phyloP scores from a whole-genome alignment of 2,329 filamentous ascomycete genomes.

The Chaetomium strumarium region DNA sequence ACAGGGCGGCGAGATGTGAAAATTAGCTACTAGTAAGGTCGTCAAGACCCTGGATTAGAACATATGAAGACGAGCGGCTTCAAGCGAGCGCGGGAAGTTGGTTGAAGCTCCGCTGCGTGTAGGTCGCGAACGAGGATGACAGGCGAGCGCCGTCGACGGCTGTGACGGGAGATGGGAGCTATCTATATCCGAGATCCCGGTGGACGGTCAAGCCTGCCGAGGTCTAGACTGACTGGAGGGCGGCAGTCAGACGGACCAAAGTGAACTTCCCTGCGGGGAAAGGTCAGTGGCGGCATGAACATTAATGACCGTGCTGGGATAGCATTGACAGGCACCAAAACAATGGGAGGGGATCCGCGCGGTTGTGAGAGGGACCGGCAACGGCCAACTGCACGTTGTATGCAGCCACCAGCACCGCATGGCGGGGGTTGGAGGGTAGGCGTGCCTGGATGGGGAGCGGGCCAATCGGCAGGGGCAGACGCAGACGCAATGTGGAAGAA shows the following conservation, averaged over 20 bases:
- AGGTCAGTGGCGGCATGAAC: constrained; percentile 32
- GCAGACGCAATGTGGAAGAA: constrained; percentile 19
- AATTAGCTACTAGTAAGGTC: constrained; percentile 25
- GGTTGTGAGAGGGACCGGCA: constrained; percentile 34
- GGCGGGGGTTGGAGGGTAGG: constrained; percentile 34
- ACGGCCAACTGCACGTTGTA: constrained; percentile 32
- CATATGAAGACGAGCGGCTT: constrained; percentile 29
- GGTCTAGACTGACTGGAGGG: constrained; percentile 29
- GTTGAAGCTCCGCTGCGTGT: constrained; percentile 35
- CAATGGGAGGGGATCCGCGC: constrained; percentile 35
- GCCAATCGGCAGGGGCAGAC: constrained; percentile 29
- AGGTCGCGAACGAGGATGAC: constrained; percentile 19
- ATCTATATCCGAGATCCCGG: constrained; percentile 34
- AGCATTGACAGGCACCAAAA: constrained; percentile 35
- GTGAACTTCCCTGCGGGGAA: constrained; percentile 32
- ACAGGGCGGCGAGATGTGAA: constrained; percentile 4
- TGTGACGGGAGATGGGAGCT: constrained; percentile 27
- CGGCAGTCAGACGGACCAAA: constrained; percentile 38
- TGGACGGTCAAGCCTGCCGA: constrained; percentile 26
- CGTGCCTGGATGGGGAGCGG: constrained; percentile 29
- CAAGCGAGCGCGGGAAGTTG: constrained; percentile 40
- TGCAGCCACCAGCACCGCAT: constrained; percentile 31
- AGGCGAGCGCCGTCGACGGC: constrained; percentile 22
- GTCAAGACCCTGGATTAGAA: constrained; percentile 25
- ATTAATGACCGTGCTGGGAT: constrained; percentile 33